Evolutionary conservation across 768 basidiomycete genomes (phyloP).

Genomic region (Neoboletus magnificus): DNA sequence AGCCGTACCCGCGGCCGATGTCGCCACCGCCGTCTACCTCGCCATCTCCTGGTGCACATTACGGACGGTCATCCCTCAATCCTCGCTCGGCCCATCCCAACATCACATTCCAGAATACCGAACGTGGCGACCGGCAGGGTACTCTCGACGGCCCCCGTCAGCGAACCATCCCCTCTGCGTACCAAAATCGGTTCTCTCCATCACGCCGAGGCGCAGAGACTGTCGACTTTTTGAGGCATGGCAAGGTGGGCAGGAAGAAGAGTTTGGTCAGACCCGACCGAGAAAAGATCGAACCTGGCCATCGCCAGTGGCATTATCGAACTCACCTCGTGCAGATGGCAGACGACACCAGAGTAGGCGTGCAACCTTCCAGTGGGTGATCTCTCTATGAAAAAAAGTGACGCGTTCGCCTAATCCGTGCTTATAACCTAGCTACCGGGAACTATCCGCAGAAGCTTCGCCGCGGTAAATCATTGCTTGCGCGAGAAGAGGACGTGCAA

Average conservation of each 20-base stretch:
- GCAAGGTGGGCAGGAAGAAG: constrained; percentile 76
- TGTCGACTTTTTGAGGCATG: constrained; percentile 41
- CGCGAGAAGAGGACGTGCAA: constrained; percentile 83
- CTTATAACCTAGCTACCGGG: constrained; percentile 57
- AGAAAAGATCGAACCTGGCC: constrained; percentile 93
- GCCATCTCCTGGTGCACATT: constrained; percentile 9
- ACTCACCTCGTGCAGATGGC: constrained; percentile 78
- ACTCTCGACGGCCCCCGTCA: constrained; percentile 54
- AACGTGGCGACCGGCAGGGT: constrained; percentile 65
- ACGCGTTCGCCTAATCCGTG: constrained; percentile 1
- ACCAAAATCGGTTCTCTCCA: constrained; percentile 46
- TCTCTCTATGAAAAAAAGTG: background rate
- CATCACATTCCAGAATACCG: constrained; percentile 67
- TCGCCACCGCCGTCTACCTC: constrained; percentile 20
- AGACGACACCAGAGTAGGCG: constrained; percentile 65
- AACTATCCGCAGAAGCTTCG: constrained; percentile 69
- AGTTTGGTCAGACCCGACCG: constrained; percentile 89
- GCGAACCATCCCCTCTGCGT: constrained; percentile 42
- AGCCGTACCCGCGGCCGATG: constrained; percentile 18
- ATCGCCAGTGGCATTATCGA: constrained; percentile 93
- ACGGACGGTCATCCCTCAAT: constrained; percentile 17
- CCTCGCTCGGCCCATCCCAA: constrained; percentile 31
- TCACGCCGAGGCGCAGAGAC: constrained; percentile 32
- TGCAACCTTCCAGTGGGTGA: constrained; percentile 78
- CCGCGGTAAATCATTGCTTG: constrained; percentile 87